A percentile compares a stretch with the other conserved stretches of the same genome.
phyloP scores from a whole-genome alignment of 495 filamentous ascomycete genomes.

The Xylaria palmicola region DNA sequence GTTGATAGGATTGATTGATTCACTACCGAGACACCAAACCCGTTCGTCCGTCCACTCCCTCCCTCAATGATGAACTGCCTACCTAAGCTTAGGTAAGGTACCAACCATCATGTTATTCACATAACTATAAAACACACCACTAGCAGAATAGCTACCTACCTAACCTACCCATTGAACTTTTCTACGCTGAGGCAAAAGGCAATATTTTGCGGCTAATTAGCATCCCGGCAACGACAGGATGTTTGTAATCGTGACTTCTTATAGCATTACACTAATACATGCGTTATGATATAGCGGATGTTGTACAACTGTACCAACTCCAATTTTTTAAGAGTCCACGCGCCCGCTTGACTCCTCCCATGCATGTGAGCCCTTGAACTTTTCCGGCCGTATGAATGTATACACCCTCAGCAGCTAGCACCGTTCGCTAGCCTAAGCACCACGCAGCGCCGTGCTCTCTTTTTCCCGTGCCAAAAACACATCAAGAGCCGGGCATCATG shows the following conservation, averaged over 20 bases:
- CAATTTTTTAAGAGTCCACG: slow-evolving; percentile 23
- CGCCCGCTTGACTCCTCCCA: slow-evolving; percentile 34
- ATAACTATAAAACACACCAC: too few species aligned
- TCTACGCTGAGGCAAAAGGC: too few species aligned
- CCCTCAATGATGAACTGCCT: too few species aligned
- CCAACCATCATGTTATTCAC: too few species aligned
- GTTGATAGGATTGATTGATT: too few species aligned
- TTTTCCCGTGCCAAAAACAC: slow-evolving; percentile 13
- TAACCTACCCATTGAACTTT: too few species aligned
- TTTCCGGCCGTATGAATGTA: slow-evolving; percentile 35
- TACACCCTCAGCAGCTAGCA: slow-evolving; percentile 22
- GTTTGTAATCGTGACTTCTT: slow-evolving; percentile 15
- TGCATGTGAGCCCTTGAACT: slow-evolving; percentile 33
- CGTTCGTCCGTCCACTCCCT: too few species aligned
- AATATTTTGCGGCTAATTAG: not conserved
- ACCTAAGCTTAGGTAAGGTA: too few species aligned
- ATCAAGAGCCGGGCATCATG: slow-evolving; percentile 4
- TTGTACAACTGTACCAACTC: slow-evolving; percentile 34
- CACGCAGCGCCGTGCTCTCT: slow-evolving; percentile 5
- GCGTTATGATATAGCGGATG: slow-evolving; percentile 21
- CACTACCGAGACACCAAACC: too few species aligned
- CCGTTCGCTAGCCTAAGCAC: slow-evolving; percentile 26
- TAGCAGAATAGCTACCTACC: too few species aligned
- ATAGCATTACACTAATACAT: slow-evolving; percentile 30
- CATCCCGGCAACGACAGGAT: not conserved